Conservation (phyloP, 163 green algal species). For the Scenedesmus sp. region DNA sequence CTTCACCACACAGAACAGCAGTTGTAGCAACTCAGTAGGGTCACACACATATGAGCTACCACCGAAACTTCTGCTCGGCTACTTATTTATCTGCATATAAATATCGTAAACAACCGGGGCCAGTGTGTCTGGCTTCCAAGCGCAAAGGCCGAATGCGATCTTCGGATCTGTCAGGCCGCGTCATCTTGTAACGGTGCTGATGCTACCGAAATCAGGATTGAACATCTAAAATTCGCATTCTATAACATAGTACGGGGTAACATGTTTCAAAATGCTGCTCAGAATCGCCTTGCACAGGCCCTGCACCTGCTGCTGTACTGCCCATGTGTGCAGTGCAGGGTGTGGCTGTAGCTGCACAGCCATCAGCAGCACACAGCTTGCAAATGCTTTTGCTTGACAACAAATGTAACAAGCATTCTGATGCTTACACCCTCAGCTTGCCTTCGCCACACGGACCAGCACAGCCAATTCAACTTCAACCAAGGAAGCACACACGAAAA, state of each 20-base stretch:
- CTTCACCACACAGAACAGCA: background rate
- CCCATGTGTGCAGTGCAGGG: background rate
- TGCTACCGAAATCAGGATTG: background rate
- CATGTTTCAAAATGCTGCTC: too few relatives aligned
- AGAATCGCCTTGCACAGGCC: too few relatives aligned
- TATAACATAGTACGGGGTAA: too few relatives aligned
- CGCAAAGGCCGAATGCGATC: background rate
- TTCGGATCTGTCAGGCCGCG: background rate
- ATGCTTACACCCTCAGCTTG: background rate
- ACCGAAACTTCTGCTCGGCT: too few relatives aligned
- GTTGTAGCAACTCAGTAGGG: background rate
- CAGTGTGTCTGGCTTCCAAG: background rate
- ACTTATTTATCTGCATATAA: too few relatives aligned
- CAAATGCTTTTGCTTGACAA: too few relatives aligned
- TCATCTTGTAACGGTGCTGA: slow-evolving; percentile 14
- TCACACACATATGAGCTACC: too few relatives aligned
- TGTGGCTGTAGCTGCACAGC: background rate
- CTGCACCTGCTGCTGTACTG: too few relatives aligned
- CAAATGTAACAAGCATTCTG: too few relatives aligned
- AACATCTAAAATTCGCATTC: too few relatives aligned
- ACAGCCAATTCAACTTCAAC: too few relatives aligned
- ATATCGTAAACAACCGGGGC: background rate
- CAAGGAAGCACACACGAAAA: too few relatives aligned
- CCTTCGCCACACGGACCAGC: background rate
- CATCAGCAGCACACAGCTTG: background rate